Evolutionary conservation across 495 filamentous ascomycete species (phyloP), one percentile per base, ranked within the genome.

Genomic region (Aspergillus mulundensis): DNA sequence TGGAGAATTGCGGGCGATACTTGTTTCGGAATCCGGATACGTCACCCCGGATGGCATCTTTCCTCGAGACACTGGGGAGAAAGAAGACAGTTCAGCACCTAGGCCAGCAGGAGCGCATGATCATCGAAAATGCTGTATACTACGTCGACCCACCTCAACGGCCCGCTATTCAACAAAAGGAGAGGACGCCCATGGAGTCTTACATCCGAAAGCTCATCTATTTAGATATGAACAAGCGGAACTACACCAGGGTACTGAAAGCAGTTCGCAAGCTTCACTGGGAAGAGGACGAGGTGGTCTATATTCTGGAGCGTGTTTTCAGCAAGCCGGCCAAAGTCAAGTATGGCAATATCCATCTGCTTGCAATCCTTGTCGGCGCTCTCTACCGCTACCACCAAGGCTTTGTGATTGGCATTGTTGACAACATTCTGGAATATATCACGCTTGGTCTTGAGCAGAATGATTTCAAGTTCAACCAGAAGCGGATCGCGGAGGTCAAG

Each of bases 51-150:
- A 97, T 97, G 94, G 77, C 78, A 0, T 90, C 88, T 0, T 99
- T 99, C 68, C 69, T 99, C 40, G 94, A 99, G 71, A 97, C 93
- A 0, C 77, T 99, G 24, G 87, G 93, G 59, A 85, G 94, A 46
- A 99, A 99, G 81, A 99, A 99, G 71, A 84, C 86, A 14, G 91
- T 92, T 10, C 93, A 97, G 66, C 90, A 96, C 67, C 81, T 97
- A 47, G 95, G 90, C 21, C 92, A 95, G 61, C 91, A 96, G 64
- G 94, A 99, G 70, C 86, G 91, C 51, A 97, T 99, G 89, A 83
- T 97, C 14, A 93, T 99, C 60, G 94, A 99, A 66, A 99, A 99
- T 68, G 94, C 94, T 16, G 85, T 97, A 56, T 99, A 99, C 69
- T 97, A 96, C 66, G 94, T 99, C 49, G 91, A 97, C 64, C 94